Evolutionary conservation across 371 early-diverging fungal genomes (phyloP).

Genomic region (Zopfochytrium polystomum): DNA sequence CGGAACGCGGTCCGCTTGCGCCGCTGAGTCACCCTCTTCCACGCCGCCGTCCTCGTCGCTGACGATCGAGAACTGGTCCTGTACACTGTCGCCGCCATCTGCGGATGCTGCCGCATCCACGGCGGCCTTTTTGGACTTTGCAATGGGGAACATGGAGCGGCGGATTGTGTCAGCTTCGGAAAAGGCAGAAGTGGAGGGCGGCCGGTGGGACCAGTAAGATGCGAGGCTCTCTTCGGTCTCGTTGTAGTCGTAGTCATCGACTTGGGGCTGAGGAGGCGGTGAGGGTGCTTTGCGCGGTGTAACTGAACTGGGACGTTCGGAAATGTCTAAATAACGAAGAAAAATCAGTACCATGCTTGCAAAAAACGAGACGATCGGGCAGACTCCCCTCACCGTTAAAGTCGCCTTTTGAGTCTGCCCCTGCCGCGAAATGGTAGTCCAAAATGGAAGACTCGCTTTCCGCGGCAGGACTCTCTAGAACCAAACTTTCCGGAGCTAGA

Average conservation of each 20-base stretch:
- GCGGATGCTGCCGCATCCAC: background rate
- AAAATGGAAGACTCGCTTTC: background rate
- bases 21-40: background rate
- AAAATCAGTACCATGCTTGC: background rate
- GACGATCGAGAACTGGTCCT: background rate
- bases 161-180: background rate
- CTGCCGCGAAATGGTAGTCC: background rate
- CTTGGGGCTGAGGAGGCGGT: too few relatives aligned
- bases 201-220: background rate
- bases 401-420: background rate
- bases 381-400: background rate
- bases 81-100: background rate
- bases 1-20: background rate
- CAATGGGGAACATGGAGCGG: background rate
- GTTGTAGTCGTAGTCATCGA: background rate
- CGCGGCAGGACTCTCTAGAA: background rate
- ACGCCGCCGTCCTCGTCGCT: background rate
- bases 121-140: background rate
- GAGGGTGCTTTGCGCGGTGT: background rate
- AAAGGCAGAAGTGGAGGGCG: background rate
- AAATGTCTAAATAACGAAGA: background rate
- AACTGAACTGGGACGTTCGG: constrained; percentile 12
- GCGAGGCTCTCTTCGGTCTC: background rate
- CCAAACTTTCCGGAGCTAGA: constrained; percentile 6
- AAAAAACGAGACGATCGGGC: background rate